Base-by-base conservation (phyloP, 164 flowering plant genomes). In the Platanus orientalis region DNA sequence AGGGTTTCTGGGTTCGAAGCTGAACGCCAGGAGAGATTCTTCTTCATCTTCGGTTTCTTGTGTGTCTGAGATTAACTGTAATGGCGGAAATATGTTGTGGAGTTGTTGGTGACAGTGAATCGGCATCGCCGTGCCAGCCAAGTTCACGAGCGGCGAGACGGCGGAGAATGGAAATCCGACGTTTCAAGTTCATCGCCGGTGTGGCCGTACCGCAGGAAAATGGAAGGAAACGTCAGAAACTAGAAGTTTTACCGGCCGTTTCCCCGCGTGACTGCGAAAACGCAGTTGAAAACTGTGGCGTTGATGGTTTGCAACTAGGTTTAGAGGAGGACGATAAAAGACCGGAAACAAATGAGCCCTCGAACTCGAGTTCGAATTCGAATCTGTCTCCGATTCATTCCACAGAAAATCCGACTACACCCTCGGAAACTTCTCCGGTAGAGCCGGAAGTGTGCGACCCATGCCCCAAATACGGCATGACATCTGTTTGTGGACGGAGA, bases 21-120 rank as follows among this genome's bases (percentile, higher is more conserved):
- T 1, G 9, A 36, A 36, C 13, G 9, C 7, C 13, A 7, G 42
- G 42, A 36, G 42, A 36, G 10, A 36, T 3, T n/a, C n/a, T n/a
- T n/a, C n/a, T n/a, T n/a, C n/a, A n/a, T n/a, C n/a, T n/a, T n/a
- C n/a, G n/a, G n/a, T n/a, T n/a, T n/a, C n/a, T n/a, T n/a, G n/a
- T n/a, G n/a, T n/a, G n/a, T n/a, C n/a, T n/a, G n/a, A 17, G 10
- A 10, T 16, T 21, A n/a, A 10, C 12, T 39, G 13, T 28, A 49
- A 78, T 83, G 82, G 84, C 84, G 53, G 88, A 80, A 48, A 80
- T 81, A 30, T 84, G 87, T 55, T 80, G 82, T 24, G 83, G 71
- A 42, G 76, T 83, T 16, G 80, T 75, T 11, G 71, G 72, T 7
- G 83, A 83, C 30, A 73, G 68, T 19, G 75, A 82, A 61, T 14